Conservation (phyloP, 2,329 filamentous ascomycete genomes). For the Tolypocladium tundrense region DNA sequence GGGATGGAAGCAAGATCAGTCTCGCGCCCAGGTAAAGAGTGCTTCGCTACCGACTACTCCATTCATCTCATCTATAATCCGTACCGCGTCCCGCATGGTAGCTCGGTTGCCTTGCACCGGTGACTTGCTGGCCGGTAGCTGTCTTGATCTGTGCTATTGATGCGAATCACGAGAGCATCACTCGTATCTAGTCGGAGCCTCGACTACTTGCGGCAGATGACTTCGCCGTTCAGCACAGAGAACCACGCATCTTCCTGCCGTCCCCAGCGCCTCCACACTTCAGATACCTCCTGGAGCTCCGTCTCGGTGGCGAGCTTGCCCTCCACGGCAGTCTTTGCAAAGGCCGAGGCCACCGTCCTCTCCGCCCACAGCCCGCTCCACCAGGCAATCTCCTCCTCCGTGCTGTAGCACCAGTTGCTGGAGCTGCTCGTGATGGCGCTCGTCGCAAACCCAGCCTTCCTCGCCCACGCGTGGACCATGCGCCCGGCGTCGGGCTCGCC, state of each 20-base stretch:
- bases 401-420: conserved; percentile 12
- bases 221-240: conserved; percentile 5
- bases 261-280: conserved; percentile 5
- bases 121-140: too few species aligned
- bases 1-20: too few species aligned
- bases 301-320: conserved; percentile 9
- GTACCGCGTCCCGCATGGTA: too few species aligned
- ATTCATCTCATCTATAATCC: too few species aligned
- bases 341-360: conserved; percentile 9
- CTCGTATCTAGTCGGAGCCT: background rate
- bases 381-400: conserved; percentile 8
- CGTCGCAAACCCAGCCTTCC: conserved; percentile 8
- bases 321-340: conserved; percentile 7
- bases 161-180: background rate
- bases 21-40: too few species aligned
- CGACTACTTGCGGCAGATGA: conserved; percentile 6
- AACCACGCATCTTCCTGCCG: conserved; percentile 8
- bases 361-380: conserved; percentile 13
- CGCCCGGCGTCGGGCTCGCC: conserved; percentile 11
- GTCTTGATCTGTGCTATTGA: too few species aligned
- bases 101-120: too few species aligned
- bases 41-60: too few species aligned
- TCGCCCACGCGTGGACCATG: conserved; percentile 12
- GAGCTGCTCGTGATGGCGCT: conserved; percentile 6
- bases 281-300: conserved; percentile 6